Base-by-base conservation (phyloP, 306 rosid genomes). In the Castanea sativa region DNA sequence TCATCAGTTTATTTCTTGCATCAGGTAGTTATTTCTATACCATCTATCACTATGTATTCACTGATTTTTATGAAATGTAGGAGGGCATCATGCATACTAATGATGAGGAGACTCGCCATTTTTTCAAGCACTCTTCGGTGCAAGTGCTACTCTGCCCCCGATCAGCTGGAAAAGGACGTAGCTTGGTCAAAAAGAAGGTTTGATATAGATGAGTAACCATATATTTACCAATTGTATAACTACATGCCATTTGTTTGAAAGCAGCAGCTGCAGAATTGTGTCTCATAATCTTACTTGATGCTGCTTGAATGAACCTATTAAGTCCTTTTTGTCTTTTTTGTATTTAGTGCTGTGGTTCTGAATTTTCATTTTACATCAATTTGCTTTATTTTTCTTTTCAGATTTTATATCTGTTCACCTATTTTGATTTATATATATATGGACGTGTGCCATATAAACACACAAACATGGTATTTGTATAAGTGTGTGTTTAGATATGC, bases 91-190 rank as follows among this genome's bases (percentile, higher is more conserved):
- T 91, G 97, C 49, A 80, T 73, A 94, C 97, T 43, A 76, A 61
- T 76, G 97, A 94, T 72, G 97, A 92, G 85, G 97, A 88, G 25
- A 90, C 97, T 64, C 89, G 89, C 77, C 91, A 75, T 5, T 92
- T 92, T 81, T 94, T 94, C 87, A 94, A 94, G 82, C 76, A 90
- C 84, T 92, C 99, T 57, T 94, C 92, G 0, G 97, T 94, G 63
- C 74, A 68, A 80, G 97, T 91, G 88, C 76, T 94, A 56, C 88
- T 94, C 27, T 91, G 97, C 78, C 95, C 95, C 20, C 87, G 97
- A 57, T 75, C 95, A 20, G 93, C 90, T 68, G 94, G 90, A 81
- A 90, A 92, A 75, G 91, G 93, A 73, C 91, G 88, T 72, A 92
- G 97, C 80, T 92, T 85, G 89, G 49, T 78, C 69, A 88, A 87